A percentile compares a stretch with the other conserved stretches of the same genome.
Conservation (phyloP, 192 early-diverging fungal species). For the Coemansia sp. region DNA sequence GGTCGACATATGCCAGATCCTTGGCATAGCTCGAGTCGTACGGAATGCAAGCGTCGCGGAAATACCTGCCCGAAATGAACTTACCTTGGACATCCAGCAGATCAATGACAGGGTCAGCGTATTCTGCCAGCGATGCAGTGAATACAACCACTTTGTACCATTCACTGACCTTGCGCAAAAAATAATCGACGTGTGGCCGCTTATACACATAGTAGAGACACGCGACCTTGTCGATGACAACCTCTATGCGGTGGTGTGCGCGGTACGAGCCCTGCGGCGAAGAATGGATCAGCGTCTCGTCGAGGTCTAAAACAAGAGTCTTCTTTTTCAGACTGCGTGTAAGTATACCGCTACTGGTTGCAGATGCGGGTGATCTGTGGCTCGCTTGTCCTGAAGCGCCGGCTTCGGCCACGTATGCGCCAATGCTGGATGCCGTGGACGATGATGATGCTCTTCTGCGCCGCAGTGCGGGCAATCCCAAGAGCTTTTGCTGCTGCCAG, state of each 20-base stretch:
- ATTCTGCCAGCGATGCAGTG: constrained; percentile 71
- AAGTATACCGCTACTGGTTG: constrained; percentile 4
- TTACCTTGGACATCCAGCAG: constrained; percentile 63
- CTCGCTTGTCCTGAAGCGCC: not conserved
- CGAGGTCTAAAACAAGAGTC: constrained; percentile 67
- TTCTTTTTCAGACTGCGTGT: constrained; percentile 38
- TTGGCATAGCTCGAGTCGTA: constrained; percentile 70
- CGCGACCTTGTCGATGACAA: constrained; percentile 63
- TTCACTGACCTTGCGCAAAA: constrained; percentile 62
- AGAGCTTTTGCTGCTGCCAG: constrained; percentile 11
- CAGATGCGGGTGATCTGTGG: constrained; percentile 18
- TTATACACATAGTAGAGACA: constrained; percentile 67
- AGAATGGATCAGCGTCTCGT: constrained; percentile 74
- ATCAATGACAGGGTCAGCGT: constrained; percentile 67
- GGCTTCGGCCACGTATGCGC: constrained; percentile 1
- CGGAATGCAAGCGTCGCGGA: constrained; percentile 67
- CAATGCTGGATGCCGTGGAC: constrained; percentile 32
- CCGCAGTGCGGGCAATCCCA: constrained; percentile 19
- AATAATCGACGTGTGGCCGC: constrained; percentile 64
- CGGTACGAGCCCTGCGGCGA: constrained; percentile 58
- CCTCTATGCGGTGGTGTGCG: constrained; percentile 66
- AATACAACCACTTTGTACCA: constrained; percentile 74
- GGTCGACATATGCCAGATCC: constrained; percentile 64
- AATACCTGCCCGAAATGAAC: constrained; percentile 63
- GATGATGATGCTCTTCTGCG: constrained; percentile 45